Percentiles rank a stretch among this genome's conserved stretches.
phyloP scores from a whole-genome alignment of 495 filamentous ascomycete genomes.

The Cercophora samala region DNA sequence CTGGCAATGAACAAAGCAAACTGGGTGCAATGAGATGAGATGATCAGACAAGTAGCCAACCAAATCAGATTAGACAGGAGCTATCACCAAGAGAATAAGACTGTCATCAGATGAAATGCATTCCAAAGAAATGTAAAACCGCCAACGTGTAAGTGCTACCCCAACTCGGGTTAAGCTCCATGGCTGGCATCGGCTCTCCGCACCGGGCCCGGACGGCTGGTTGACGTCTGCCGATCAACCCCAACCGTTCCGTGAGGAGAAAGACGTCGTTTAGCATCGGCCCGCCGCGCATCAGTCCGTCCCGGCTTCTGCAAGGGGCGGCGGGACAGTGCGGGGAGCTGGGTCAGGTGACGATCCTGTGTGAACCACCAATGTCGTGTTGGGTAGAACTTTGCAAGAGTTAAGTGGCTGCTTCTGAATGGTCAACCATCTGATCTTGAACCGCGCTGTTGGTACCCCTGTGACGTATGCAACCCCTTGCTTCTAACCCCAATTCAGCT shows the following conservation, averaged over 20 bases:
- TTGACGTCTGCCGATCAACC: neutral
- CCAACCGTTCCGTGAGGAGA: neutral
- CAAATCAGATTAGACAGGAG: too few species aligned
- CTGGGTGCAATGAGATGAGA: neutral
- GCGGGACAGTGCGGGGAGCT: neutral
- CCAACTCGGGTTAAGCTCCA: neutral
- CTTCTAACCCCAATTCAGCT: neutral
- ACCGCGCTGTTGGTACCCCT: neutral
- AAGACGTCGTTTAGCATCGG: constrained; percentile 20
- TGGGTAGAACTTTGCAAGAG: too few species aligned
- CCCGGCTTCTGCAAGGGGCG: neutral
- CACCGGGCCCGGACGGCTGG: neutral
- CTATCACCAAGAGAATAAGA: too few species aligned
- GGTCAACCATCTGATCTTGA: neutral
- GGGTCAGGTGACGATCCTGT: neutral
- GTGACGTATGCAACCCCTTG: neutral
- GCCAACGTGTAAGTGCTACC: neutral
- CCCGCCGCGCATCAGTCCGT: neutral
- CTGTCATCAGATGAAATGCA: neutral
- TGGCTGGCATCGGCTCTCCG: constrained; percentile 26
- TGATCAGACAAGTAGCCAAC: neutral
- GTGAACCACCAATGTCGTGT: neutral
- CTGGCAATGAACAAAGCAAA: neutral
- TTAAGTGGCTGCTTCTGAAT: neutral
- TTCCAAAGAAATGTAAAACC: neutral